Percentiles rank a stretch among this genome's conserved stretches.
Evolutionary conservation across 257 asterid genomes (phyloP).

Genomic region (Lithospermum erythrorhizon): DNA sequence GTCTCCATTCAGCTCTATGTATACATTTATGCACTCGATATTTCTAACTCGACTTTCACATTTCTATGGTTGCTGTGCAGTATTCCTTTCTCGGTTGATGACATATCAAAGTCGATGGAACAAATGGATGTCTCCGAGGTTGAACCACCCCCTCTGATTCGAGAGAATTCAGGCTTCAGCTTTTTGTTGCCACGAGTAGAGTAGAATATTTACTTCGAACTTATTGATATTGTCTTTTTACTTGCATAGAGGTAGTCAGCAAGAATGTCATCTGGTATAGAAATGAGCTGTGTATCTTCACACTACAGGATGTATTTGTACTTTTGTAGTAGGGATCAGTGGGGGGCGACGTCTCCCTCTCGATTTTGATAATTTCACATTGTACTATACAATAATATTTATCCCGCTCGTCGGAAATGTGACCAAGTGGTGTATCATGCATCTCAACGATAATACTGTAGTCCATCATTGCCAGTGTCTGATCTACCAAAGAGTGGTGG

Average conservation of each 20-base stretch:
- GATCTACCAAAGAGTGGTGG: too few relatives aligned
- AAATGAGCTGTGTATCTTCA: not conserved
- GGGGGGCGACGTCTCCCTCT: too few relatives aligned
- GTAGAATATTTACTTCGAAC: not conserved
- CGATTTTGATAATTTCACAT: too few relatives aligned
- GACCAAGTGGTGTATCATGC: too few relatives aligned
- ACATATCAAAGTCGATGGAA: slow-evolving; percentile 92
- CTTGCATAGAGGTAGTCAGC: not conserved
- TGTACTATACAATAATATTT: too few relatives aligned
- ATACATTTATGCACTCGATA: not conserved
- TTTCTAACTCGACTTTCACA: not conserved
- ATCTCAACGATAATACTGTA: too few relatives aligned
- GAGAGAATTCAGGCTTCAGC: slow-evolving; percentile 83
- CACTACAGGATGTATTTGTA: slow-evolving; percentile 1
- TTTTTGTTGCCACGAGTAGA: slow-evolving; percentile 56
- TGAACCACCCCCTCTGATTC: slow-evolving; percentile 75
- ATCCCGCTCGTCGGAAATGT: too few relatives aligned
- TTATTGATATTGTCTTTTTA: not conserved
- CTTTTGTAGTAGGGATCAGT: not conserved
- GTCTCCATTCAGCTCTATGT: too few relatives aligned
- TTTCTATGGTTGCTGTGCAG: slow-evolving; percentile 31
- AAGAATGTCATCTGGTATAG: not conserved
- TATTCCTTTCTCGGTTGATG: slow-evolving; percentile 95
- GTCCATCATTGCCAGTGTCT: too few relatives aligned
- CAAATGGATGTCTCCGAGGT: slow-evolving; percentile 77